Evolutionary conservation across 768 basidiomycete species (phyloP).

Genomic region (Tylopilus vinaceipallidus): DNA sequence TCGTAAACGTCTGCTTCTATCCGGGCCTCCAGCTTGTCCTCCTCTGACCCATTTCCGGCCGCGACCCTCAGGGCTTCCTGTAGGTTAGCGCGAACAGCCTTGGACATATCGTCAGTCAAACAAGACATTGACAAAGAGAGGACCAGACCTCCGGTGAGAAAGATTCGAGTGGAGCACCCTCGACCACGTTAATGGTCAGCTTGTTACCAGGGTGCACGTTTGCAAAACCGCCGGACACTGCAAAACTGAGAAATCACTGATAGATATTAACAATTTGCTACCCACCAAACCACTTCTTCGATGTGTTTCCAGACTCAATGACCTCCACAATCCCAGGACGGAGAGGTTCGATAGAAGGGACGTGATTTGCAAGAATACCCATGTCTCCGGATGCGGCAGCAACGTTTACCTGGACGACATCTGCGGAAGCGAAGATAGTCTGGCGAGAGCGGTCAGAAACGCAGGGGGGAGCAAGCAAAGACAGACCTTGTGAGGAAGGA

Average conservation of each 20-base stretch:
- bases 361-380: conserved; percentile 99
- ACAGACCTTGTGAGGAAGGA: conserved; percentile 92
- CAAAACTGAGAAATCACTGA: conserved; percentile 3
- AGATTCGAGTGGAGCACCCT: conserved; percentile 88
- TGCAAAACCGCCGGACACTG: conserved; percentile 96
- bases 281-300: conserved; percentile 98
- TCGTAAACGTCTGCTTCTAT: conserved; percentile 98
- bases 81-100: conserved; percentile 90
- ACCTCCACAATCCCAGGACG: conserved; percentile 95
- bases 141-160: conserved; percentile 83
- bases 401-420: conserved; percentile 95
- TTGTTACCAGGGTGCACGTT: conserved; percentile 97
- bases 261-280: conserved; percentile 9
- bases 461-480: conserved; percentile 1
- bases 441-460: conserved; percentile 34
- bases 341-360: conserved; percentile 93
- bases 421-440: conserved; percentile 88
- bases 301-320: conserved; percentile 70
- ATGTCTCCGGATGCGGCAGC: conserved; percentile 94
- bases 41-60: conserved; percentile 82
- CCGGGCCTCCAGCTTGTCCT: conserved; percentile 89
- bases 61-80: conserved; percentile 84
- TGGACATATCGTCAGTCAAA: conserved; percentile 12
- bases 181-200: conserved; percentile 94
- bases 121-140: not conserved